Conservation (phyloP, 1,284 basidiomycete species). For the Rhodotorula sp. region DNA sequence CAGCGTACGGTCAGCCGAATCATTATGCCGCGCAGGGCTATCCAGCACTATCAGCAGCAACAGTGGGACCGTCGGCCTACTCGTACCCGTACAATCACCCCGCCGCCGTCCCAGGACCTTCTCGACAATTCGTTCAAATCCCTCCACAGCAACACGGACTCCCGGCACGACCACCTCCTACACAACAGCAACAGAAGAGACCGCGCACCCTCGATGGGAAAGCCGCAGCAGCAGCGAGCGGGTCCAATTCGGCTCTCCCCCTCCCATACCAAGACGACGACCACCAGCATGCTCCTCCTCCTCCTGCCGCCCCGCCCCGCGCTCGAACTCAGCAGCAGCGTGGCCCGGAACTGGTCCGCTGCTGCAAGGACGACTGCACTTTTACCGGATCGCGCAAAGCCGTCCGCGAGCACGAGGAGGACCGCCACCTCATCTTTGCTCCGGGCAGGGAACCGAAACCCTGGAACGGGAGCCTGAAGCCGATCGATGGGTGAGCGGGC, state of each 20-base stretch:
- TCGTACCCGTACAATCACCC: not conserved
- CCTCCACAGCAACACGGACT: not conserved
- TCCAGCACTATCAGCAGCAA: too few relatives aligned
- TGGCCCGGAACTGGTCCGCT: constrained; percentile 51
- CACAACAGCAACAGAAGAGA: too few relatives aligned
- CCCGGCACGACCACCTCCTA: not conserved
- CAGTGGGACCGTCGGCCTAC: not conserved
- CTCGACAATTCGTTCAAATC: not conserved
- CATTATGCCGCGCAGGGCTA: not conserved
- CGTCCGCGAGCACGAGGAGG: constrained; percentile 82
- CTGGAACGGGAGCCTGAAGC: constrained; percentile 33
- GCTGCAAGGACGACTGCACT: constrained; percentile 65
- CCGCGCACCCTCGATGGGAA: too few relatives aligned
- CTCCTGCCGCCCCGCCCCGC: constrained; percentile 49
- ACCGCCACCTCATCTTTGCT: constrained; percentile 80
- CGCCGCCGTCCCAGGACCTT: not conserved
- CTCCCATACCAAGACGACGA: too few relatives aligned
- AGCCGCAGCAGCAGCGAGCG: too few relatives aligned
- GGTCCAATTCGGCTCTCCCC: too few relatives aligned
- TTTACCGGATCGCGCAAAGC: constrained; percentile 72
- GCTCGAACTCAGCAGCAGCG: not conserved
- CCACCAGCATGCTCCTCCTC: constrained; percentile 55
- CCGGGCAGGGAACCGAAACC: constrained; percentile 52
- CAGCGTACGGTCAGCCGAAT: too few relatives aligned
- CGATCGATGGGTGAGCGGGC: constrained; percentile 24